Base-by-base conservation (phyloP, 2,329 filamentous ascomycete species). In the Zarea fungicola region DNA sequence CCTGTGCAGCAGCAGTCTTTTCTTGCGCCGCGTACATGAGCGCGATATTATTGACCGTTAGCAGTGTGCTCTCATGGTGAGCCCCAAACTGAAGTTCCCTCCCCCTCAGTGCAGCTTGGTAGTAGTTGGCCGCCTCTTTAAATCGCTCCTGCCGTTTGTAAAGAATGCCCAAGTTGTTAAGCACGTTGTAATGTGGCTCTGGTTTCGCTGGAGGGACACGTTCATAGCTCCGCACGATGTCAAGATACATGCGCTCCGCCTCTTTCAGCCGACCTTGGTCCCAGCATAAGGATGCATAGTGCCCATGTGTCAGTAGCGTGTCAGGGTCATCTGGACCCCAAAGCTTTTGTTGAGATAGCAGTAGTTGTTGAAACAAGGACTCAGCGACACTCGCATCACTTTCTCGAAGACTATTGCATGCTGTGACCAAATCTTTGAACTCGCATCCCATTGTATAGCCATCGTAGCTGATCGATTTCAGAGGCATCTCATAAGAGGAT, bases 371-470 rank as follows among this genome's bases (percentile, higher is more conserved):
- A 14, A 40, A 40, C 14, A 47, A 5, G 3, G 26, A 31, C 26
- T 47, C 44, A 6, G 44, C 44, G 19, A 25, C 29, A 13, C 1
- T 18, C 5, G 26, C 9, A 10, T 40, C 26, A 6, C 3, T 9
- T 13, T n/a, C 11, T n/a, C 34, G 7, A 10, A 47, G 13, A 3
- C 19, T 28, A n/a, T 32, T 37, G 35, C 44, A 47, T 16, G 21
- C 34, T 18, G 14, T 25, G n/a, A 39, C 16, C 3, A 47, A 34
- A 13, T 40, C 35, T 14, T 26, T 40, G 8, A 47, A 19, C 21
- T 39, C 36, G 7, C 23, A 18, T 9, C 44, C 44, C 35, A 47
- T 39, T 23, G 26, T 47, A 19, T 40, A 40, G 25, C 44, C 44
- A 19, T 47, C n/a, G n/a, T 47, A 47, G 44, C 28, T 19, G 8